Evolutionary conservation across 768 basidiomycete genomes (phyloP), one percentile per base, ranked within the genome.

Genomic region (Lactarius pseudohatsudake): DNA sequence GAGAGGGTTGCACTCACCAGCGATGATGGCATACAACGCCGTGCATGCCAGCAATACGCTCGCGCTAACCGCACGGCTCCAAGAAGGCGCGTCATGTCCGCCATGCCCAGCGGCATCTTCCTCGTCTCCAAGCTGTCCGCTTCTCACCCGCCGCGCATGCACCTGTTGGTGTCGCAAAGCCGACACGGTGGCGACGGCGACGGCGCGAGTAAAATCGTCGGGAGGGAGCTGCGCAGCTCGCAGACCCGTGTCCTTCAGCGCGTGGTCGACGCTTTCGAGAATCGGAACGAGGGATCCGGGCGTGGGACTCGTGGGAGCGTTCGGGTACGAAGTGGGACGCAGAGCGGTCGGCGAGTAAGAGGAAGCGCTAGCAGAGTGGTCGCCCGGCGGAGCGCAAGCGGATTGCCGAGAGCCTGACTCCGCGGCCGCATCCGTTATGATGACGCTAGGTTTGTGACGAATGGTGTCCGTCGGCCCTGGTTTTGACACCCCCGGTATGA

Each of bases 41-140:
- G 97, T 99, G 74, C 97, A 98, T 0, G 78, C 85, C 66, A 99
- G 77, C 67, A 98, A 75, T 1, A 99, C 96, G 67, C 89, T 95
- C 5, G 94, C 91, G 77, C 94, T 96, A 18, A 89, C 89, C 5
- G 81, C 83, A 60, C 97, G 82, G 72, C 94, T 98, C 97, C 97
- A 99, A 55, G 92, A 92, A 7, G 97, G 97, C 3, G 88, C 96
- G 71, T 98, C 96, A 72, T 99, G 97, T 0, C 92, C 94, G 28
- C 86, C 87, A 76, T 90, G 89, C 20, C 83, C 86, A 41, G 80
- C 82, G 40, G 76, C 83, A 6, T 81, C 86, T 55, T 70, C 69
- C 7, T 74, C 79, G 4, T 85, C 87, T 32, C 64, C 75, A 13
- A 70, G 75, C 4, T 74, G 79, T 4, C 82, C 82, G 57, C 76